Conservation (phyloP, 2,329 filamentous ascomycete species). For the Alternaria viburni region DNA sequence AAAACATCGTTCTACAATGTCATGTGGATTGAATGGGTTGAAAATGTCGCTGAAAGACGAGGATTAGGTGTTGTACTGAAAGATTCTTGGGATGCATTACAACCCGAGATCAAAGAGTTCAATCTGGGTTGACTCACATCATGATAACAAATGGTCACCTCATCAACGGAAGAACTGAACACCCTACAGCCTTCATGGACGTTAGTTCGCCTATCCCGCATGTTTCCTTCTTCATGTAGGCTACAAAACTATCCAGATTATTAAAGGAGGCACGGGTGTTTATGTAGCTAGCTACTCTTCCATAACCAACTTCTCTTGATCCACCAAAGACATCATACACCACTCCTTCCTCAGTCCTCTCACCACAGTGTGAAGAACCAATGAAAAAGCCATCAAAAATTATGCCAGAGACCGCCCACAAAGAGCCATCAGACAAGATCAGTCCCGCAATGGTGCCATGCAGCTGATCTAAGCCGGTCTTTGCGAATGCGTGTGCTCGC, state of each 20-base stretch:
- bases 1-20: neutral
- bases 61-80: neutral
- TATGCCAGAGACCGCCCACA: conserved; percentile 11
- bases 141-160: neutral
- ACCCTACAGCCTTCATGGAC: no score
- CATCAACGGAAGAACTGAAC: no score
- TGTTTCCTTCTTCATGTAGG: no score
- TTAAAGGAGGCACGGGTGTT: no score
- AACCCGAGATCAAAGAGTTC: neutral
- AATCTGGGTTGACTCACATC: neutral
- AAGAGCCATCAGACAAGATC: conserved; percentile 10
- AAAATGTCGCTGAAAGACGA: neutral
- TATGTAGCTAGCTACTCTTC: no score
- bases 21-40: neutral
- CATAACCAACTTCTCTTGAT: no score
- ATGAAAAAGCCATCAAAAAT: conserved; percentile 16
- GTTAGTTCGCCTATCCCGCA: no score
- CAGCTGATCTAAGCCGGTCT: conserved; percentile 10
- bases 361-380: neutral
- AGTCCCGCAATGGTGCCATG: conserved; percentile 11
- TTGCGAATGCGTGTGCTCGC: conserved; percentile 14
- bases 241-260: no score
- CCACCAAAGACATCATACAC: no score
- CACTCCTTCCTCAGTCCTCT: conserved; percentile 5
- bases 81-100: neutral